Evolutionary conservation across 1,284 basidiomycete species (phyloP), one percentile per base, ranked within the genome.

Genomic region (Pascua sp.): DNA sequence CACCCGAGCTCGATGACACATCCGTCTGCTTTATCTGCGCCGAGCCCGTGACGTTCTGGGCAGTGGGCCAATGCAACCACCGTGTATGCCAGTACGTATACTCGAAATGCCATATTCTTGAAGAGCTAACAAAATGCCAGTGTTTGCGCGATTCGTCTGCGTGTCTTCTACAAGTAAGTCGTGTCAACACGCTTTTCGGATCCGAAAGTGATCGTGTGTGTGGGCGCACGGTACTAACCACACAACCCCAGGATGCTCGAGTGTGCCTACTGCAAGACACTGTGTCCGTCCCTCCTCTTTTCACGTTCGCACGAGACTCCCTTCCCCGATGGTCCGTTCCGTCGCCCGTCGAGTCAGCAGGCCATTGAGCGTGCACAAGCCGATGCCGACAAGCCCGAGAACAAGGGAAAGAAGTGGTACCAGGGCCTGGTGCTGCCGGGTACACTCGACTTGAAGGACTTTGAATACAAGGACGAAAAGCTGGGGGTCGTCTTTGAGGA

Each of bases 191-290:
- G 7, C 32, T 43, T 18, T 43, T 18, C 37, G 17, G 9, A 12
- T 8, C 11, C n/a, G n/a, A 36, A 45, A 44, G 36, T 41, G 37
- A 39, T 32, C 24, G 24, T 32, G 7, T 7, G 7, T n/a, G 5
- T 11, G 36, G 11, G 38, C 36, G 17, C 49, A 16, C 16, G 42
- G 17, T 9, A 39, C 39, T 32, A 32, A 32, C 24, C 24, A 32
- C 24, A 32, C 24, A 4, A 32, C 9, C 10, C 13, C 51, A 77
- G 75, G 79, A 90, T 88, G 72, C 79, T 79, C 55, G 90, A 95
- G 13, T 98, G 95, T 75, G 92, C 94, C 2, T 96, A 96, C 74
- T 98, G 96, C 83, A 98, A 98, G 88, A 87, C 88, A 67, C 83
- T 88, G 5, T 89, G 93, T 77, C 81, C 84, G 1, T 83, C 84